These are phyloP conservation scores for Iberis amara DNA, from an alignment of 441 rosid genomes.

Conservation along the genomic window DNA sequence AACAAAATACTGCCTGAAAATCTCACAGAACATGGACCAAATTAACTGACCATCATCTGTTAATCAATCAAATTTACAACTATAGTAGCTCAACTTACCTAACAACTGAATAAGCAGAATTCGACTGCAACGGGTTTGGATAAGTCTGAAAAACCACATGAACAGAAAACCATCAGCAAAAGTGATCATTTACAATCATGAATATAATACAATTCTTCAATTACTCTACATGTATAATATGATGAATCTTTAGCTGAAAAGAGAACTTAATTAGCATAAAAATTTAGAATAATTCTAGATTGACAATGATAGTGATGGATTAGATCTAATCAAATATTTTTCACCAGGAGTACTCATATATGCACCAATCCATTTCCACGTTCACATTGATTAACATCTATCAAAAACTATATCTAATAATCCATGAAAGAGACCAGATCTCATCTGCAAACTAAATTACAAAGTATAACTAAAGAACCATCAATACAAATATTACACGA, in stretches of 20 bases:
- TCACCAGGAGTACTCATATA: background rate
- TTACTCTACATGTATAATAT: background rate
- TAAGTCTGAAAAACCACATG: slow-evolving; percentile 39
- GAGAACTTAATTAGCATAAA: too few species aligned
- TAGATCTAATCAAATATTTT: too few species aligned
- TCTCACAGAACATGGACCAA: slow-evolving; percentile 9
- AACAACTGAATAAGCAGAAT: slow-evolving; percentile 77
- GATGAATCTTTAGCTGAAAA: too few species aligned
- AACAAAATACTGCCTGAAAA: slow-evolving; percentile 76
- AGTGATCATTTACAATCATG: background rate
- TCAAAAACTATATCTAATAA: background rate
- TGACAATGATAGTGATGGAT: too few species aligned
- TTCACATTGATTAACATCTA: slow-evolving; percentile 1
- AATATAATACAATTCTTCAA: background rate
- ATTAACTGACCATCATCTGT: background rate
- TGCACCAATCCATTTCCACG: slow-evolving; percentile 7
- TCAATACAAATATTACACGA: too few species aligned
- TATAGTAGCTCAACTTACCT: slow-evolving; percentile 42
- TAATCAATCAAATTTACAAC: background rate
- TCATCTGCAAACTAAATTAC: background rate
- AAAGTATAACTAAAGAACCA: too few species aligned
- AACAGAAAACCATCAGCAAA: slow-evolving; percentile 16
- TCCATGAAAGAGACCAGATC: slow-evolving; percentile 21
- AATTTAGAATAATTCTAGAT: too few species aligned
- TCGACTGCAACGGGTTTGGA: slow-evolving; percentile 67